Evolutionary conservation across 202 grass and related monocot species (phyloP).

Genomic region (Panicum virgatum): DNA sequence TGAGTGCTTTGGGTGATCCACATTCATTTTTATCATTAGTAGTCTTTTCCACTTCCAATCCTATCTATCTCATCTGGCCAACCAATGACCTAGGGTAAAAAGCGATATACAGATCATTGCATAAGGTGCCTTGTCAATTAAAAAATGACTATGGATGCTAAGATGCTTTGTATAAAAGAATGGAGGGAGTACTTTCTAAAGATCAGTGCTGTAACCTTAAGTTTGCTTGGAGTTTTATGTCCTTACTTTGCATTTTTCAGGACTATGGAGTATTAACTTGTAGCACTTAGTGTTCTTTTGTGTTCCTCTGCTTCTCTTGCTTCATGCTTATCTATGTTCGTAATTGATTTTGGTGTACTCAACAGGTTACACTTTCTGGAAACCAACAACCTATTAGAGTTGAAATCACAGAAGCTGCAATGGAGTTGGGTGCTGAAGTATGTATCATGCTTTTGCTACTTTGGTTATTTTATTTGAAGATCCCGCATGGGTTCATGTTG

Average conservation of each 20-base stretch:
- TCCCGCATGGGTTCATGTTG: conserved; percentile 2
- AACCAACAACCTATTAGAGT: conserved; percentile 94
- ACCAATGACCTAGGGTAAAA: neutral
- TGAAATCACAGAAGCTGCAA: conserved; percentile 96
- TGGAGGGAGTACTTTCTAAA: neutral
- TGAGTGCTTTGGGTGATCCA: neutral
- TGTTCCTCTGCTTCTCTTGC: neutral
- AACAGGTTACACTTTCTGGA: conserved; percentile 93
- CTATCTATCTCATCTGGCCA: neutral
- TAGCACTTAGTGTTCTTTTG: neutral
- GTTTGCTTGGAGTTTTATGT: neutral
- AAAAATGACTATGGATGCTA: neutral
- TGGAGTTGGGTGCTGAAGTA: conserved; percentile 92
- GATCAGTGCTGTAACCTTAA: neutral
- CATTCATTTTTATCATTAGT: neutral
- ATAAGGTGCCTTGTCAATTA: neutral
- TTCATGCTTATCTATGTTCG: neutral
- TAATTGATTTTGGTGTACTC: conserved; percentile 3
- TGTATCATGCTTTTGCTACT: conserved; percentile 33
- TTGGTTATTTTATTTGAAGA: conserved; percentile 34
- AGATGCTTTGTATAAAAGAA: neutral
- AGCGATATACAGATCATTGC: neutral
- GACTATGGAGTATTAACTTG: neutral
- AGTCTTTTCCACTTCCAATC: neutral
- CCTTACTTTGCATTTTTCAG: neutral